A percentile compares a stretch with the other conserved stretches of the same genome.
These are phyloP conservation scores for Alloascoidea africana DNA, from an alignment of 805 yeast species.

Conservation along the genomic window DNA sequence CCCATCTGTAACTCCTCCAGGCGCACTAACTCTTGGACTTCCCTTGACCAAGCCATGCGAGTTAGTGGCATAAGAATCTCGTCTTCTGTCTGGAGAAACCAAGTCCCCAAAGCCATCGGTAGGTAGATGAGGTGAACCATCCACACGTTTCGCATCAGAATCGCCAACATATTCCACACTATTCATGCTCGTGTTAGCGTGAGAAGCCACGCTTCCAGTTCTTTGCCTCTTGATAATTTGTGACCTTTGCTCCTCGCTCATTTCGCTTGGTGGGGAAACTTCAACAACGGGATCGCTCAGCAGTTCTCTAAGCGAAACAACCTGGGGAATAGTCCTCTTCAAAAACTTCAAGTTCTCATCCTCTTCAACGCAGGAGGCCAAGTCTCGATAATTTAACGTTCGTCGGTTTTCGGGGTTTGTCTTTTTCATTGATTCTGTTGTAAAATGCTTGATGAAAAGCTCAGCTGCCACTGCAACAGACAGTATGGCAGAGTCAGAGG, in stretches of 20 bases:
- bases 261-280: background rate
- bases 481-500: background rate
- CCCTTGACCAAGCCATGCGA: too few species aligned
- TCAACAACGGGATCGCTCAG: background rate
- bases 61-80: too few species aligned
- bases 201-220: too few species aligned
- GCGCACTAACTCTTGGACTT: conserved; percentile 8
- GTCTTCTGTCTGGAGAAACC: too few species aligned
- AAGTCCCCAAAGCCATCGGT: too few species aligned
- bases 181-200: too few species aligned
- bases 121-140: too few species aligned
- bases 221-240: too few species aligned
- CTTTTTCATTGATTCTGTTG: background rate
- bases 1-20: conserved; percentile 1
- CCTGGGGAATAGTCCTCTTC: background rate
- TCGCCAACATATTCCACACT: too few species aligned
- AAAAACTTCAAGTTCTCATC: background rate
- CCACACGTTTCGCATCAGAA: too few species aligned
- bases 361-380: background rate
- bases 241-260: background rate
- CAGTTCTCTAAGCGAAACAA: background rate
- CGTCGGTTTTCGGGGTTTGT: background rate
- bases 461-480: conserved; percentile 1
- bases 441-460: background rate
- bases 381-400: background rate